Conservation (phyloP, 1,139 yeast genomes). For the Candida tetrigidarum region DNA sequence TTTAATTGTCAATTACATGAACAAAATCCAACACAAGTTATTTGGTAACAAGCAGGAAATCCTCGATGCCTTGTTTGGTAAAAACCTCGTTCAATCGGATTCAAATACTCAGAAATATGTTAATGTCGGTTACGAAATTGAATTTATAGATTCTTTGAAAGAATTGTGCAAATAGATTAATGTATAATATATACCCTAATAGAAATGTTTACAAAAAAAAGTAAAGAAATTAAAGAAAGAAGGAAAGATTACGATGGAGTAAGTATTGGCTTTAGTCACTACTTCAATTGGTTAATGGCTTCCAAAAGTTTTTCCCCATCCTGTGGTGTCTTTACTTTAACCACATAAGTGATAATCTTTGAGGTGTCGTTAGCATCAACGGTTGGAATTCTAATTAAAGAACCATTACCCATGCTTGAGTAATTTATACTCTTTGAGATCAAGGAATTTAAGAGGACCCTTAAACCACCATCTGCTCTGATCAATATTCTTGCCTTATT, state of each 20-base stretch:
- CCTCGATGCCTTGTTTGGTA: constrained; percentile 35
- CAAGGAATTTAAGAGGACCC: constrained; percentile 73
- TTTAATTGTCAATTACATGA: constrained; percentile 54
- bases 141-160: constrained; percentile 48
- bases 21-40: constrained; percentile 52
- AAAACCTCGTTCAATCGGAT: neutral
- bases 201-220: neutral
- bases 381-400: constrained; percentile 61
- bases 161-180: constrained; percentile 16
- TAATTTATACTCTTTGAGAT: constrained; percentile 58
- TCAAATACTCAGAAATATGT: constrained; percentile 26
- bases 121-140: constrained; percentile 54
- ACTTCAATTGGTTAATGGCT: constrained; percentile 47
- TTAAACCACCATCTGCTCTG: constrained; percentile 87
- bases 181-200: constrained; percentile 6
- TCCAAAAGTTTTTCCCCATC: constrained; percentile 71
- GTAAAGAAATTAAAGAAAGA: neutral
- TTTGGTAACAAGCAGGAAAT: constrained; percentile 56
- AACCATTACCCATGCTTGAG: constrained; percentile 60
- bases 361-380: constrained; percentile 43
- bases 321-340: constrained; percentile 66
- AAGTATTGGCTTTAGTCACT: neutral
- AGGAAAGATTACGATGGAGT: neutral
- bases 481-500: constrained; percentile 72
- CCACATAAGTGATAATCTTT: constrained; percentile 58